Evolutionary conservation across 306 rosid species (phyloP).

Genomic region (Vachellia collinsii): DNA sequence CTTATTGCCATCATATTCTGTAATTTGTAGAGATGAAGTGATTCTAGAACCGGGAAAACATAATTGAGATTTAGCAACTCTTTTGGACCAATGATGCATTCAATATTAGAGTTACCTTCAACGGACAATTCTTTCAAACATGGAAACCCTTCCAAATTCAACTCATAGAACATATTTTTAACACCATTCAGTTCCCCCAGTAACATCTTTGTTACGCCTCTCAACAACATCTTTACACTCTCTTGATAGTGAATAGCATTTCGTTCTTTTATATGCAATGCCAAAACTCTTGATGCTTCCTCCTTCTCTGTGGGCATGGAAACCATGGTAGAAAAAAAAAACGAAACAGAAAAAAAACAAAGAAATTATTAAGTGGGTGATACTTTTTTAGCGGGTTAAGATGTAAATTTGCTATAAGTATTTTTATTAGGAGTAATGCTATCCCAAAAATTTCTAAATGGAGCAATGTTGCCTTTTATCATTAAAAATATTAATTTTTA

Average conservation of each 20-base stretch:
- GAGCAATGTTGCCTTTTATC: too few relatives aligned
- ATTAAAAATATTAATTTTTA: too few relatives aligned
- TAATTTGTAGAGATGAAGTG: slow-evolving; percentile 20
- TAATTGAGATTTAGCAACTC: slow-evolving; percentile 9
- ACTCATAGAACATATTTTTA: neutral
- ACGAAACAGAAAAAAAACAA: too few relatives aligned
- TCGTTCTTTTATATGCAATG: slow-evolving; percentile 19
- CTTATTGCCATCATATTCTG: slow-evolving; percentile 28
- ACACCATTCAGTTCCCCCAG: slow-evolving; percentile 35
- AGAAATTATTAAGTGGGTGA: too few relatives aligned
- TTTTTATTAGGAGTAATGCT: too few relatives aligned
- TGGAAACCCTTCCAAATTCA: slow-evolving; percentile 30
- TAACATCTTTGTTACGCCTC: slow-evolving; percentile 34
- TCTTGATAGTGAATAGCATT: slow-evolving; percentile 2
- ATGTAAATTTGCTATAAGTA: too few relatives aligned
- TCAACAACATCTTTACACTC: slow-evolving; percentile 36
- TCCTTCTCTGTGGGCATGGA: neutral
- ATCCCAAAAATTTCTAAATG: too few relatives aligned
- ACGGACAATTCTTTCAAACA: slow-evolving; percentile 37
- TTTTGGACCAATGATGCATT: slow-evolving; percentile 18
- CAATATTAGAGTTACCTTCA: neutral
- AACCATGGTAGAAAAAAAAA: neutral
- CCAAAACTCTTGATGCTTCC: slow-evolving; percentile 33
- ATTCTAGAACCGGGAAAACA: slow-evolving; percentile 30
- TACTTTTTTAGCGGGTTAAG: too few relatives aligned